phyloP scores from a whole-genome alignment of 495 filamentous ascomycete genomes.

The Pseudotulostoma volvatum region DNA sequence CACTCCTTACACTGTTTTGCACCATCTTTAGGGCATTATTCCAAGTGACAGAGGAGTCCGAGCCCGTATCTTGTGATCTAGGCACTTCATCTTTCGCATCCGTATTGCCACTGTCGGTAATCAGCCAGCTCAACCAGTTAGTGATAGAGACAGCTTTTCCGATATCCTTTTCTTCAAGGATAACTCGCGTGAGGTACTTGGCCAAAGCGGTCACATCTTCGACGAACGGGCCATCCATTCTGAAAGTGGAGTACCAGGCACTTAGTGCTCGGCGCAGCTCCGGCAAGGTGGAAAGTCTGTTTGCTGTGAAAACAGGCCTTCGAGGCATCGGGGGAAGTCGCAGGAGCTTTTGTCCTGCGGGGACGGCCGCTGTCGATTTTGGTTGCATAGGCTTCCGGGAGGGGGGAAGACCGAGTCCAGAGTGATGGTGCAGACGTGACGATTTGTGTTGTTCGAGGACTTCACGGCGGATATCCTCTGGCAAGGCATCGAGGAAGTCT shows the following conservation, averaged over 20 bases:
- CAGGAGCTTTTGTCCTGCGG: conserved; percentile 23
- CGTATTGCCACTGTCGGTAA: conserved; percentile 28
- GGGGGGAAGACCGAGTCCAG: conserved; percentile 16
- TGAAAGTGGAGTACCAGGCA: conserved; percentile 52
- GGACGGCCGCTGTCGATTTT: conserved; percentile 2
- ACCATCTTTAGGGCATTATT: conserved; percentile 35
- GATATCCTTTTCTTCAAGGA: conserved; percentile 57
- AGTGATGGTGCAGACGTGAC: conserved; percentile 31
- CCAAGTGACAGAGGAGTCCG: conserved; percentile 22
- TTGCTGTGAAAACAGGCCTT: conserved; percentile 49
- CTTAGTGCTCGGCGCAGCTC: conserved; percentile 46
- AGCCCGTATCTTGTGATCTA: conserved; percentile 6
- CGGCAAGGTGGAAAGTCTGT: conserved; percentile 33
- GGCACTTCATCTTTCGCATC: conserved; percentile 2
- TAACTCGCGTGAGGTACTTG: conserved; percentile 50
- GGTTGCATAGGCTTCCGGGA: conserved; percentile 5
- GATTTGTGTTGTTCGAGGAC: conserved; percentile 56
- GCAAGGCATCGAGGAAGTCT: conserved; percentile 65
- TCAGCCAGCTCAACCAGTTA: conserved; percentile 55
- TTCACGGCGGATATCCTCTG: conserved; percentile 63
- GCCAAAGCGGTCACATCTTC: conserved; percentile 61
- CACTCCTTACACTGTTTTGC: conserved; percentile 41
- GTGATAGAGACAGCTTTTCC: conserved; percentile 52
- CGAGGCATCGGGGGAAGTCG: conserved; percentile 34
- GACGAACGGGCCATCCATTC: conserved; percentile 49